phyloP scores from a whole-genome alignment of 1,139 yeast species.

The Sugiyamaella paludigena region DNA sequence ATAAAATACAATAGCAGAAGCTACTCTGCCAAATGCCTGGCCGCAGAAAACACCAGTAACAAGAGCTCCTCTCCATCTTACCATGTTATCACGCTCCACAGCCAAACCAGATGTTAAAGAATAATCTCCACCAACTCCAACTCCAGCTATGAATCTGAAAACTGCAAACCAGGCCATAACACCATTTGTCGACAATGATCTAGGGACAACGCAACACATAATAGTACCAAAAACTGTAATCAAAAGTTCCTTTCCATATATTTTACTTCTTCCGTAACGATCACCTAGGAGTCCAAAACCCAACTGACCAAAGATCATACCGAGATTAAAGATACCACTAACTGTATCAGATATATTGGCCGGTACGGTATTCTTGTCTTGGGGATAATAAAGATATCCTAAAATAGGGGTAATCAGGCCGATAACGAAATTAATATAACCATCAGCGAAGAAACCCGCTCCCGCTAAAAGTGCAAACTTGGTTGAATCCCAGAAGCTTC shows the following conservation, averaged over 20 bases:
- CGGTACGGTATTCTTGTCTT: conserved; percentile 50
- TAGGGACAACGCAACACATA: conserved; percentile 51
- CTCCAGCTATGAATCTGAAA: conserved; percentile 88
- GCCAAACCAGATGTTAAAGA: conserved; percentile 71
- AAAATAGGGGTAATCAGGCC: conserved; percentile 62
- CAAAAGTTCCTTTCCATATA: conserved; percentile 70
- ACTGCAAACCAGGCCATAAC: conserved; percentile 50
- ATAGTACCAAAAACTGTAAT: conserved; percentile 35
- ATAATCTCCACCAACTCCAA: conserved; percentile 98
- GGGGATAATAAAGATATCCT: conserved; percentile 57
- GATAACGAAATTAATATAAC: conserved; percentile 88
- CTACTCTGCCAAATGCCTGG: conserved; percentile 42
- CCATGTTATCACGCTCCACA: conserved; percentile 33
- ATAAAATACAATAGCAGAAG: conserved; percentile 37
- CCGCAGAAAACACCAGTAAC: conserved; percentile 38
- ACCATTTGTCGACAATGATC: conserved; percentile 58
- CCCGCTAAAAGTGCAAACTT: conserved; percentile 76
- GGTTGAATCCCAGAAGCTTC: too few species aligned
- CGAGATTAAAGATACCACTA: conserved; percentile 87
- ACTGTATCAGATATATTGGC: conserved; percentile 67
- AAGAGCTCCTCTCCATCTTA: conserved; percentile 39
- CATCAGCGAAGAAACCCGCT: conserved; percentile 90
- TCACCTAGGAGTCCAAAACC: conserved; percentile 82
- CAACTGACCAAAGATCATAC: conserved; percentile 87
- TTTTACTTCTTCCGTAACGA: conserved; percentile 81